Evolutionary conservation across 2,329 filamentous ascomycete species (phyloP), one percentile per base, ranked within the genome.

Genomic region (Penicillium sp.): DNA sequence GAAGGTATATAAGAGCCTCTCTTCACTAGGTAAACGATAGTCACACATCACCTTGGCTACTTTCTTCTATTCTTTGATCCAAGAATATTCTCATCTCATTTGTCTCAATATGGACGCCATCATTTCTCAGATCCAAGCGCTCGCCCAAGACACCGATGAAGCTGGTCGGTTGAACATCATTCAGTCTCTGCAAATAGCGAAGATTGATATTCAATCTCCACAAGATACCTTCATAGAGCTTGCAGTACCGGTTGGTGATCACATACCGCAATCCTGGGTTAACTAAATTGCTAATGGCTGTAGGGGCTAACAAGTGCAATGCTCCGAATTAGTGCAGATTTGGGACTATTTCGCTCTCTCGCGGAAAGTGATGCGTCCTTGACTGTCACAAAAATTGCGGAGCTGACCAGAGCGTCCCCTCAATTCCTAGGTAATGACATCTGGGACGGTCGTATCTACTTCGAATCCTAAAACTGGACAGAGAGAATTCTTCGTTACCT

Each of bases 401-500:
- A 57, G 13, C 9, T 27, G 3, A 51, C 47, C 1, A 39, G 41
- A 3, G 55, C 58, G 15, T 55, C 61, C 32, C 41, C 52, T 27
- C 23, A 18, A 10, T 40, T 62, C 7, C 35, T 62, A 13, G 58
- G 60, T 58, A 25, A 50, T 37, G 34, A 16, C 8, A 21, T 27
- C 15, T 16, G 8, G 21, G 10, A 16, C 15, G 16, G 6, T 3
- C 12, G 3, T 29, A 7, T n/a, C 6, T 52, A 27, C 38, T 21
- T 34, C 21, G 4, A 31, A 44, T 46, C 9, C 52, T 51, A 45
- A 48, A 13, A 27, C 3, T 21, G 18, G 18, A 21, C 46, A 67
- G 65, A 57, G 41, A 56, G 65, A 13, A n/a, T 71, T 15, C 57
- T 68, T 23, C 66, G 68, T 37, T 66, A 67, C 35, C 50, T 68